Percentiles rank a stretch among this genome's conserved stretches.
Evolutionary conservation across 2,329 filamentous ascomycete species (phyloP).

Genomic region (Ceratocystis albifundus): DNA sequence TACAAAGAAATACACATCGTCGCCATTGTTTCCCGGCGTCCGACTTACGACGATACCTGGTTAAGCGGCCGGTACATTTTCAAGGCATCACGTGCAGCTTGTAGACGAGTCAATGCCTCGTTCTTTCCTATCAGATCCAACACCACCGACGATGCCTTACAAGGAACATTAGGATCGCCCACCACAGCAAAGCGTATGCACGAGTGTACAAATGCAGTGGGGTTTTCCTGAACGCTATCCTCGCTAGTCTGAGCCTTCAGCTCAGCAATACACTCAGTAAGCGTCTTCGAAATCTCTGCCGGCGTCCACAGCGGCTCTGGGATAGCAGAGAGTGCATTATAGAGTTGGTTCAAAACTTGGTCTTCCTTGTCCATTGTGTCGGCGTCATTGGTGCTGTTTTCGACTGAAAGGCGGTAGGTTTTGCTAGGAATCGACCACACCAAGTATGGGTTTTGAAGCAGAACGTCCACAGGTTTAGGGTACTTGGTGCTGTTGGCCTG

Average conservation of each 20-base stretch:
- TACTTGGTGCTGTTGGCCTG: conserved; percentile 21
- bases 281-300: conserved; percentile 26
- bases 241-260: not conserved
- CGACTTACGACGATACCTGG: not conserved
- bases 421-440: conserved; percentile 32
- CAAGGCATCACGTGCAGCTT: conserved; percentile 13
- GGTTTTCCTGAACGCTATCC: not conserved
- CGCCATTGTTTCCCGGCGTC: not conserved
- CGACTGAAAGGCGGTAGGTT: conserved; percentile 26
- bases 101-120: conserved; percentile 27
- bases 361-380: not conserved
- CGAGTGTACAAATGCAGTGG: conserved; percentile 13
- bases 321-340: conserved; percentile 26
- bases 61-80: not conserved
- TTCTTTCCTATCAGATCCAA: conserved; percentile 31
- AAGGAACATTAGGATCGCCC: conserved; percentile 19
- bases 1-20: not conserved
- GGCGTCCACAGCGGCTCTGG: conserved; percentile 25
- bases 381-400: not conserved
- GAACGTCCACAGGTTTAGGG: conserved; percentile 22
- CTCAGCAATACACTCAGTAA: conserved; percentile 21
- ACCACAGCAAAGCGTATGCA: conserved; percentile 22
- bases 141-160: conserved; percentile 25
- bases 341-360: conserved; percentile 20
- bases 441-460: conserved; percentile 32